A percentile compares a stretch with the other conserved stretches of the same genome.
These are phyloP conservation scores for Teunomyces atbi DNA, from an alignment of 805 yeast species.

Conservation along the genomic window DNA sequence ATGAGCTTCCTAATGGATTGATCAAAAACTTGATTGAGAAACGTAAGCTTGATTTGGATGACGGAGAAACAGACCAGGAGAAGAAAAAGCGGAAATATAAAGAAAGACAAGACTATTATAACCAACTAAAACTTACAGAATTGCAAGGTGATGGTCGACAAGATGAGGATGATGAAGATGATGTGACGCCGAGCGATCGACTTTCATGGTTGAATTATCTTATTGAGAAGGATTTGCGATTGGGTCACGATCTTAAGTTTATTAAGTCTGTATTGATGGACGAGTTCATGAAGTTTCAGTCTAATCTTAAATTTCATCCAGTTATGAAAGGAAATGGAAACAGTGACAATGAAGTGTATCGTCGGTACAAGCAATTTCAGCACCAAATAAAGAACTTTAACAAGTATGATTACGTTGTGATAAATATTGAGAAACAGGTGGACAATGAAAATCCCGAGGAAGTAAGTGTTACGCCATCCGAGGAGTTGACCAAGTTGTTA, in stretches of 20 bases:
- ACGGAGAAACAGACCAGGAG: conserved; percentile 34
- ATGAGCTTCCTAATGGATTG: conserved; percentile 29
- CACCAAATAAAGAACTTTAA: conserved; percentile 23
- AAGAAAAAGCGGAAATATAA: conserved; percentile 32
- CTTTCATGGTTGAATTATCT: conserved; percentile 38
- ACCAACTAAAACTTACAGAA: conserved; percentile 32
- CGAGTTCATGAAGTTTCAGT: conserved; percentile 26
- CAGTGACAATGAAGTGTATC: conserved; percentile 12
- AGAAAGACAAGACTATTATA: conserved; percentile 40
- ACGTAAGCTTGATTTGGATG: conserved; percentile 34
- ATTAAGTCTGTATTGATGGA: conserved; percentile 27
- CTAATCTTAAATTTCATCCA: conserved; percentile 31
- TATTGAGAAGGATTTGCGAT: conserved; percentile 32
- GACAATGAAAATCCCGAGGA: conserved; percentile 13
- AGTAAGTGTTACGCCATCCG: conserved; percentile 20
- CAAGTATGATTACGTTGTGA: conserved; percentile 30
- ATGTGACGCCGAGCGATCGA: conserved; percentile 22
- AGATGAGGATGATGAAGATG: conserved; percentile 25
- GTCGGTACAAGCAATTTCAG: conserved; percentile 18
- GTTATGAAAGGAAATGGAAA: conserved; percentile 16
- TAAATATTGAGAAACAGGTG: conserved; percentile 25
- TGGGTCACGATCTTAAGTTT: conserved; percentile 39
- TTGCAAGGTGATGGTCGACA: conserved; percentile 8
- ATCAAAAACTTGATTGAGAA: conserved; percentile 37
- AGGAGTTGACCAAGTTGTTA: conserved; percentile 20